Evolutionary conservation across 148 eudicot species (phyloP).

Genomic region (Rhododendron simsii): DNA sequence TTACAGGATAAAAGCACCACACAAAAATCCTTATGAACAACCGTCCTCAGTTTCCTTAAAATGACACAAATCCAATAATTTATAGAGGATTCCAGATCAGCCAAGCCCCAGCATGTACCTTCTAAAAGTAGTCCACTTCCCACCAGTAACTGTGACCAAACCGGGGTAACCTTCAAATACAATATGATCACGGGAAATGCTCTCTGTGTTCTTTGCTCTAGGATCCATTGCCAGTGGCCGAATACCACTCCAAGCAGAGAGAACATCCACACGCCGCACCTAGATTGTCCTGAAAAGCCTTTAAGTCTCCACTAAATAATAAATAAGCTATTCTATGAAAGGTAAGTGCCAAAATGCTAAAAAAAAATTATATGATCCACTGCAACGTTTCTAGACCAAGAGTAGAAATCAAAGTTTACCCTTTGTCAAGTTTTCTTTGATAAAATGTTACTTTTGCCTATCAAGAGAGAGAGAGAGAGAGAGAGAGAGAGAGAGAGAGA

Average conservation of each 20-base stretch:
- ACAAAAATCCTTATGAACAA: not conserved
- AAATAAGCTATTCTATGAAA: not conserved
- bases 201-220: conserved; percentile 82
- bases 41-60: not conserved
- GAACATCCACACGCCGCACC: conserved; percentile 94
- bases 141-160: conserved; percentile 95
- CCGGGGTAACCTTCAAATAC: conserved; percentile 93
- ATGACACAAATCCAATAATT: not conserved
- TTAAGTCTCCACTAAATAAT: conserved; percentile 2
- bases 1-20: not conserved
- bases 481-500: too few species aligned
- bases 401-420: not conserved
- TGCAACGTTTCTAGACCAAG: not conserved
- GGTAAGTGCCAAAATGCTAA: not conserved
- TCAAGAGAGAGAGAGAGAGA: too few species aligned
- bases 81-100: not conserved
- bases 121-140: conserved; percentile 99
- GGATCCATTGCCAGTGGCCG: conserved; percentile 95
- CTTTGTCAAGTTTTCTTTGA: too few species aligned
- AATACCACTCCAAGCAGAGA: conserved; percentile 99
- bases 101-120: conserved; percentile 37
- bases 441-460: too few species aligned
- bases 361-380: not conserved
- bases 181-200: conserved; percentile 93
- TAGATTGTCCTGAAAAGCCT: conserved; percentile 18